Base-by-base conservation (phyloP, 192 early-diverging fungal species). In the Gryganskiella cystojenkinii region DNA sequence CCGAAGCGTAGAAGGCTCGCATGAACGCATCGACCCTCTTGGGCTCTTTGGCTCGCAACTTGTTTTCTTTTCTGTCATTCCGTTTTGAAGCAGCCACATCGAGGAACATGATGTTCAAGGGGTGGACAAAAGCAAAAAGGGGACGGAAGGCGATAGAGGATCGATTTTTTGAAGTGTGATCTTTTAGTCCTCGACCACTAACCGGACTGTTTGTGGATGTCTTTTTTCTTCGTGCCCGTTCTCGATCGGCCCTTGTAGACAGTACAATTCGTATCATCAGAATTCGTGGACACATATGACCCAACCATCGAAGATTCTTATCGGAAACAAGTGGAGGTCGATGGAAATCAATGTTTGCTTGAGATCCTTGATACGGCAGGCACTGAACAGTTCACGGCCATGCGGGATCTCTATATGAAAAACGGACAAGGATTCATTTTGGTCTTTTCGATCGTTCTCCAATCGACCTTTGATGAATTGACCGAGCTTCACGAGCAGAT, bases 301-400 rank as follows among this genome's bases (percentile, higher is more conserved):
- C 96, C 96, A 44, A 98, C 96, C 7, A 98, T 98, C 67, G 96
- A 98, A 75, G 91, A 91, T 71, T 89, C 86, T 67, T 96, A 98
- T 88, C 86, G 93, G 61, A 96, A 98, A 71, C 90, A 95, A 78
- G 93, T 91, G 60, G 81, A 89, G 46, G 89, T 98, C 11, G 95
- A 96, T 76, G 88, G 85, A 56, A 88, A 92, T 56, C 85, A 85
- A 44, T 95, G 93, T 51, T 83, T 95, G 69, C 85, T 97, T 8
- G 95, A 97, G 65, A 89, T 97, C 45, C 88, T 97, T 24, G 95
- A 97, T 85, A 95, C 94, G n/a, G 95, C 95, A 8, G 95, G 95
- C 45, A 87, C 83, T 22, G 86, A 87, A 69, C 86, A 85, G 64
- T 87, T 87, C 56, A 82, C 86, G 19, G 89, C 87, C 4, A 90